These are phyloP conservation scores for Madurella fahalii DNA, from an alignment of 2,329 filamentous ascomycete species.

Conservation along the genomic window DNA sequence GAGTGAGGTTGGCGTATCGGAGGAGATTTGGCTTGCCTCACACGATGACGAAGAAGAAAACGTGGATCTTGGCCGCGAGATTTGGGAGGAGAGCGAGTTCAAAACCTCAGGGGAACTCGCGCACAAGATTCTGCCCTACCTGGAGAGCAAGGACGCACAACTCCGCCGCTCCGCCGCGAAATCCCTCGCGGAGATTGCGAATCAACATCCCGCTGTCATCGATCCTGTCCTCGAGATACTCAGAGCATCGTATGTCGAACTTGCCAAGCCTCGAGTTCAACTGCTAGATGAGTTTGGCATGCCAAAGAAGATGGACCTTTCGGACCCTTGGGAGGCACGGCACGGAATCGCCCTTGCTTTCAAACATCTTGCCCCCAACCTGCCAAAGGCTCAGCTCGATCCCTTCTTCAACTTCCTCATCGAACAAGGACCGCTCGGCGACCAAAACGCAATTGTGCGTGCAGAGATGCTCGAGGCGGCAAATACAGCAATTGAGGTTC, in stretches of 20 bases:
- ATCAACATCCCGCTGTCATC: slow-evolving; percentile 56
- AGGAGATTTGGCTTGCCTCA: slow-evolving; percentile 89
- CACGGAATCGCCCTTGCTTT: slow-evolving; percentile 87
- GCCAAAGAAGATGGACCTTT: slow-evolving; percentile 80
- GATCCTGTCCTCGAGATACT: slow-evolving; percentile 60
- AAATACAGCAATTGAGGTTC: slow-evolving; percentile 71
- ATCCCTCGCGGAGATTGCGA: slow-evolving; percentile 70
- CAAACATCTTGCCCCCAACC: slow-evolving; percentile 69
- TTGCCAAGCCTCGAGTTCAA: slow-evolving; percentile 77
- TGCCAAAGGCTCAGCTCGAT: slow-evolving; percentile 67
- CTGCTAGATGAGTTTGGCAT: slow-evolving; percentile 92
- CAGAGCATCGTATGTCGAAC: slow-evolving; percentile 67
- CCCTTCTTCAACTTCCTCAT: slow-evolving; percentile 82
- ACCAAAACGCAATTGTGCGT: slow-evolving; percentile 71
- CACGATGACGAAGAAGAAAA: slow-evolving; percentile 92
- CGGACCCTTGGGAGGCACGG: slow-evolving; percentile 86
- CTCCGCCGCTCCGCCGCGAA: slow-evolving; percentile 80
- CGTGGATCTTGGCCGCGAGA: slow-evolving; percentile 72
- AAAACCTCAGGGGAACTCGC: slow-evolving; percentile 63
- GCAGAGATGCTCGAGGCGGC: slow-evolving; percentile 90
- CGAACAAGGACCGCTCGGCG: slow-evolving; percentile 79
- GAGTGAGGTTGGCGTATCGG: slow-evolving; percentile 78
- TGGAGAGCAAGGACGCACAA: slow-evolving; percentile 75
- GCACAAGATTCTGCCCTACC: slow-evolving; percentile 67
- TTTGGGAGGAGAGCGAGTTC: slow-evolving; percentile 93